A percentile compares a stretch with the other conserved stretches of the same genome.
Conservation (phyloP, 495 filamentous ascomycete genomes). For the Lindgomyces ingoldianus region DNA sequence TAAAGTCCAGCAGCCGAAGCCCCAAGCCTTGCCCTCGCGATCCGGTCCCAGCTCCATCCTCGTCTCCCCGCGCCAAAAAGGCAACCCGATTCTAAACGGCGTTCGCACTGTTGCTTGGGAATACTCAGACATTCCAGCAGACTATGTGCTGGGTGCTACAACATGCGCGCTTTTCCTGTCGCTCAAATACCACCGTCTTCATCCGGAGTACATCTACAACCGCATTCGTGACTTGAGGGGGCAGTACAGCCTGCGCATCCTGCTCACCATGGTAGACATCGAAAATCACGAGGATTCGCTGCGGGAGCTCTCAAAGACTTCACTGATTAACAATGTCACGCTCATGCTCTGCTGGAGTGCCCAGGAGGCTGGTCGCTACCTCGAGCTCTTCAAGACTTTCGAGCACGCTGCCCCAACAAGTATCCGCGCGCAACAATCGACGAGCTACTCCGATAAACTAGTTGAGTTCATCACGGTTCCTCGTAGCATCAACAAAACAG, state of each 20-base stretch:
- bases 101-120: constrained; percentile 89
- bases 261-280: constrained; percentile 92
- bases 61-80: constrained; percentile 85
- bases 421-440: constrained; percentile 80
- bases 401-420: constrained; percentile 79
- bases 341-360: constrained; percentile 92
- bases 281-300: constrained; percentile 77
- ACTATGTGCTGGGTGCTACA: constrained; percentile 85
- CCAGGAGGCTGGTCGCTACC: constrained; percentile 86
- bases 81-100: constrained; percentile 86
- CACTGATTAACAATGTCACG: constrained; percentile 88
- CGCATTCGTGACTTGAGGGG: constrained; percentile 77
- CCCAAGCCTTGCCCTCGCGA: constrained; percentile 72
- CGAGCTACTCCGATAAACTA: constrained; percentile 79
- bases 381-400: constrained; percentile 90
- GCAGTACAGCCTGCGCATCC: constrained; percentile 79
- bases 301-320: constrained; percentile 82
- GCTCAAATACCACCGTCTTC: constrained; percentile 94
- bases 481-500: constrained; percentile 87
- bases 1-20: constrained; percentile 82
- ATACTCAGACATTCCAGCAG: constrained; percentile 89
- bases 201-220: constrained; percentile 97
- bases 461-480: constrained; percentile 94
- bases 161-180: constrained; percentile 92
- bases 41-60: constrained; percentile 75